Conservation (phyloP, 345 rosid genomes). For the Erysimum cheiranthoides region DNA sequence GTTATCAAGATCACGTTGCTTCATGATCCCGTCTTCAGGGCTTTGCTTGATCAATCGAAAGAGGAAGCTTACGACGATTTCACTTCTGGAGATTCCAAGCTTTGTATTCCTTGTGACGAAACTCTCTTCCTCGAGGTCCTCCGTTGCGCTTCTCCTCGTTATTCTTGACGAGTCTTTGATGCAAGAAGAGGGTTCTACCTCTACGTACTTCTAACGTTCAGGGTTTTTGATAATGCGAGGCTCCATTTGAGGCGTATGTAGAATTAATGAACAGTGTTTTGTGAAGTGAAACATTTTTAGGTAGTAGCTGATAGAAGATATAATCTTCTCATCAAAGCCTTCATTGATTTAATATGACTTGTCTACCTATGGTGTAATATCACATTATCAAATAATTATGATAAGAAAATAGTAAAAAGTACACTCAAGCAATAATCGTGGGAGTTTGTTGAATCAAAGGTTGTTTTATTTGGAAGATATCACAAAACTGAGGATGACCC, state of each 20-base stretch:
- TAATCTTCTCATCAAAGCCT: neutral
- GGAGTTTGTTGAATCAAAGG: slow-evolving; percentile 22
- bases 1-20: slow-evolving; percentile 73
- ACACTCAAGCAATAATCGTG: slow-evolving; percentile 24
- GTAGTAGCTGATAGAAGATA: neutral
- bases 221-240: neutral
- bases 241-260: slow-evolving; percentile 12
- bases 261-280: slow-evolving; percentile 17
- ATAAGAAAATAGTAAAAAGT: slow-evolving; percentile 1
- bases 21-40: slow-evolving; percentile 73
- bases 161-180: slow-evolving; percentile 8
- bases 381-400: neutral
- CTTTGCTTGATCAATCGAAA: slow-evolving; percentile 71
- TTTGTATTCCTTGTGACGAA: slow-evolving; percentile 83
- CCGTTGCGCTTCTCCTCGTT: slow-evolving; percentile 47
- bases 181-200: neutral
- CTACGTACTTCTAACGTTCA: neutral
- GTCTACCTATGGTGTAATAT: slow-evolving; percentile 7
- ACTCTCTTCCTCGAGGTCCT: slow-evolving; percentile 67
- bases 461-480: slow-evolving; percentile 25
- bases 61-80: slow-evolving; percentile 69
- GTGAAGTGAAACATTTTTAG: slow-evolving; percentile 9
- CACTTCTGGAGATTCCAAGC: slow-evolving; percentile 59
- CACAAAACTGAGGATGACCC: slow-evolving; percentile 36
- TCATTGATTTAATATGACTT: neutral